These are phyloP conservation scores for Fusarium phyllophilum DNA, from an alignment of 2,329 filamentous ascomycete species.

Conservation along the genomic window DNA sequence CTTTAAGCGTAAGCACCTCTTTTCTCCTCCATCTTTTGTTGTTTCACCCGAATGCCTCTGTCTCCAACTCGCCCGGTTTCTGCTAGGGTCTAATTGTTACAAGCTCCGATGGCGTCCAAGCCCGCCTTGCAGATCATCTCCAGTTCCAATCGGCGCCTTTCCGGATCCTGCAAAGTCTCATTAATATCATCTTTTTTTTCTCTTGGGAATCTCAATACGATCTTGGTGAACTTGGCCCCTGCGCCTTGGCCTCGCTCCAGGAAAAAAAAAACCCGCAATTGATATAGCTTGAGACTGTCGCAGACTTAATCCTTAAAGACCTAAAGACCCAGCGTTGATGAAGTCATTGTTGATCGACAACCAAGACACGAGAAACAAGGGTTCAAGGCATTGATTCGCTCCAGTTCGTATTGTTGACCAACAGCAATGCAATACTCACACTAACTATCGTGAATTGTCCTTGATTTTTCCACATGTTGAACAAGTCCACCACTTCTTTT, in stretches of 20 bases:
- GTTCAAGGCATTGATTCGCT: conserved; percentile 21
- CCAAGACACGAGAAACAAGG: conserved; percentile 17
- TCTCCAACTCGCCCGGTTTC: conserved; percentile 26
- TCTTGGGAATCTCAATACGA: conserved; percentile 33
- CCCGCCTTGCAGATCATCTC: conserved; percentile 47
- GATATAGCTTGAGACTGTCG: conserved; percentile 17
- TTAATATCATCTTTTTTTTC: conserved; percentile 32
- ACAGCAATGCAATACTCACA: background rate
- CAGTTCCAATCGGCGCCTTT: conserved; percentile 47
- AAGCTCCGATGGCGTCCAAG: conserved; percentile 31
- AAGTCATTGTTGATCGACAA: conserved; percentile 36
- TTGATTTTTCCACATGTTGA: conserved; percentile 65
- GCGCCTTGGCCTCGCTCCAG: conserved; percentile 21
- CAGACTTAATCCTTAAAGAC: background rate
- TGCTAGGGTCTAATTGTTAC: conserved; percentile 32
- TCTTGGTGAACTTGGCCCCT: conserved; percentile 34
- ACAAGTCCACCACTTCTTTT: conserved; percentile 67
- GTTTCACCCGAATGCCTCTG: conserved; percentile 13
- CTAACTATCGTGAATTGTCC: conserved; percentile 53
- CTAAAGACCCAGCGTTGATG: conserved; percentile 19
- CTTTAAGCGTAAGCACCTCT: conserved; percentile 18
- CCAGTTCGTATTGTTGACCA: conserved; percentile 7
- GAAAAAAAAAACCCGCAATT: background rate
- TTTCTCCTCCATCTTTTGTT: conserved; percentile 5
- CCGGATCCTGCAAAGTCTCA: conserved; percentile 39